Conservation (phyloP, 306 rosid species). For the Arachis hypogaea region DNA sequence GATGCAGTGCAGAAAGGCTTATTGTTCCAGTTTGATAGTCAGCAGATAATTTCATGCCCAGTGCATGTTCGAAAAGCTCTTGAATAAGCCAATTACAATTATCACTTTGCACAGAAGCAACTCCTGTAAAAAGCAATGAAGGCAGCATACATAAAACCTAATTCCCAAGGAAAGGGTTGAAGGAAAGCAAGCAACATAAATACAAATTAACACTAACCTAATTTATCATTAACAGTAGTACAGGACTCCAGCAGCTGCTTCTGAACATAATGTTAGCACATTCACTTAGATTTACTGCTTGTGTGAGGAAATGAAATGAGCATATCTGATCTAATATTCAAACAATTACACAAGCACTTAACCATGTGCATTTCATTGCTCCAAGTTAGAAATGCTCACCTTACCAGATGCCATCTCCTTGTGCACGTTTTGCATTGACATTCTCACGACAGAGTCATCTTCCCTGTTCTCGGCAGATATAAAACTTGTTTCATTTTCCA, state of each 20-base stretch:
- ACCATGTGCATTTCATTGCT: constrained; percentile 1
- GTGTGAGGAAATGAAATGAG: constrained; percentile 16
- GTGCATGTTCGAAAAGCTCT: constrained; percentile 65
- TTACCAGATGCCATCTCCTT: constrained; percentile 43
- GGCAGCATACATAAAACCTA: constrained; percentile 24
- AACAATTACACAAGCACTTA: not conserved
- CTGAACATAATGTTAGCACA: constrained; percentile 38
- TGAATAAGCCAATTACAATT: constrained; percentile 56
- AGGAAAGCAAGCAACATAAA: constrained; percentile 30
- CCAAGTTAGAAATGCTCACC: constrained; percentile 37
- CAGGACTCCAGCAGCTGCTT: constrained; percentile 54
- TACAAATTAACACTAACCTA: constrained; percentile 62
- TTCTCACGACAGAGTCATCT: constrained; percentile 43
- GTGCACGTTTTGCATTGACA: constrained; percentile 41
- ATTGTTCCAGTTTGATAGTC: constrained; percentile 54
- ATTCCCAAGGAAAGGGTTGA: constrained; percentile 22
- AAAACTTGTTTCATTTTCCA: constrained; percentile 39
- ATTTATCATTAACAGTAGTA: constrained; percentile 43
- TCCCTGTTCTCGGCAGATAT: constrained; percentile 42
- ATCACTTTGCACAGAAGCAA: constrained; percentile 37
- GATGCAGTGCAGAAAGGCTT: constrained; percentile 67
- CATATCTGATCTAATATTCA: constrained; percentile 10
- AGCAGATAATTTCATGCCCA: constrained; percentile 79
- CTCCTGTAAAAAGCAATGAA: constrained; percentile 52
- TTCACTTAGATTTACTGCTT: constrained; percentile 28